These are phyloP conservation scores for Termitomyces sp. DNA, from an alignment of 768 basidiomycete species.

Conservation along the genomic window DNA sequence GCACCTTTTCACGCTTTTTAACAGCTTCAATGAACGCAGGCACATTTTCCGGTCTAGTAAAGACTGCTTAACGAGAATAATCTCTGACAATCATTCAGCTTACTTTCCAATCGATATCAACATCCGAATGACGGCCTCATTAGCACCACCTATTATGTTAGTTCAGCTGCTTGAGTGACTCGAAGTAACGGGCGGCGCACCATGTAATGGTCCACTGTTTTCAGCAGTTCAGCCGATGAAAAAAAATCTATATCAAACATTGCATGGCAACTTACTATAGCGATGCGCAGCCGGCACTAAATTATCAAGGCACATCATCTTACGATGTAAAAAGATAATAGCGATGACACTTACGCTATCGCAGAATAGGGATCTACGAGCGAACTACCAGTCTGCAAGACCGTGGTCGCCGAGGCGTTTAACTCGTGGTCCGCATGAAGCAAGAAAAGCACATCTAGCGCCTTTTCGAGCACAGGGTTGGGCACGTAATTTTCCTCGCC, in stretches of 20 bases:
- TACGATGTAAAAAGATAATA: not conserved
- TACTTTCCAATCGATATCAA: conserved; percentile 81
- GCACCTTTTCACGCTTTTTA: conserved; percentile 81
- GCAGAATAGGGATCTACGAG: conserved; percentile 90
- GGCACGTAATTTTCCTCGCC: conserved; percentile 70
- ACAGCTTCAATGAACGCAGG: conserved; percentile 83
- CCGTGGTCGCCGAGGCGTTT: conserved; percentile 82
- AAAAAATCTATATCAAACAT: not conserved
- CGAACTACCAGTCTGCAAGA: conserved; percentile 84
- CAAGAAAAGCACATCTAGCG: conserved; percentile 83
- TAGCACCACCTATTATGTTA: conserved; percentile 63
- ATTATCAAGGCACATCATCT: conserved; percentile 1
- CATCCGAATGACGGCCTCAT: conserved; percentile 95
- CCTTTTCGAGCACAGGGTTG: conserved; percentile 81
- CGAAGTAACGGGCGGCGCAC: conserved; percentile 23
- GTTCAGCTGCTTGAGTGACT: not conserved
- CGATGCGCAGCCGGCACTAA: conserved; percentile 80
- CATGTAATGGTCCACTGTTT: conserved; percentile 65
- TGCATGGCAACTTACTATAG: conserved; percentile 59
- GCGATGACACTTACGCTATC: conserved; percentile 49
- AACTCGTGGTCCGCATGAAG: conserved; percentile 90
- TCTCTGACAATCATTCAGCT: conserved; percentile 16
- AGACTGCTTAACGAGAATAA: not conserved
- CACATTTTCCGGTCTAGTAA: conserved; percentile 67
- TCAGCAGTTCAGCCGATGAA: not conserved